Base-by-base conservation (phyloP, 441 rosid genomes). In the Croton laevigatus region DNA sequence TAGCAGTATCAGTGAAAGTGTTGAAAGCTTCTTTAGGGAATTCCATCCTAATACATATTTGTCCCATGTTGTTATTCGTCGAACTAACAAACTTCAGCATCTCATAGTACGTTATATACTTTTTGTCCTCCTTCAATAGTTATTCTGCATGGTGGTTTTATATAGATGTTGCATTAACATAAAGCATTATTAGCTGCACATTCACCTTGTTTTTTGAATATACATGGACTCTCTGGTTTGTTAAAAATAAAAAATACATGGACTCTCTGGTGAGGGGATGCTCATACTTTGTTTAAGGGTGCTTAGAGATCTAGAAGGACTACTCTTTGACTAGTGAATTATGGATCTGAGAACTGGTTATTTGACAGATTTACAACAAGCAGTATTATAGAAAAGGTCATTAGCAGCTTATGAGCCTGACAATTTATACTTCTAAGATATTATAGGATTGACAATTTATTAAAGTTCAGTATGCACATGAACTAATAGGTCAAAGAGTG, bases 21-120 rank as follows among this genome's bases (percentile, higher is more conserved):
- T 94, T 55, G 94, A 90, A 65, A 84, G 76, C 40, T 94, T 94
- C 88, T 94, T 91, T 71, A 68, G 19, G 76, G 95, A 92, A 76
- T 85, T 77, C 66, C 86, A 94, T 76, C 85, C 81, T 65, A 78
- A 89, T 53, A 90, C 97, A 23, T 91, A 94, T 82, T 78, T 88
- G 65, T 94, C 96, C 11, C 91, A 91, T 73, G 69, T 81, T 78
- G 94, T 94, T 70, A 79, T 94, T 77, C 96, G 76, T 70, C 84
- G 91, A 65, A 88, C 96, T 53, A 90, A 82, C 79, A 94, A 90
- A 72, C 80, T 94, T 14, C 84, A 71, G 45, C 75, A 80, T 75
- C 86, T 94, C 38, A 77, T 87, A 66, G 98, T 94, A 89, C 79
- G 95, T 70, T 51, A 37, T 81, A 23, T 57, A 38, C 20, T 65